Percentiles rank a stretch among this genome's conserved stretches.
Conservation (phyloP, 2,329 filamentous ascomycete species). For the Aureobasidium lini region DNA sequence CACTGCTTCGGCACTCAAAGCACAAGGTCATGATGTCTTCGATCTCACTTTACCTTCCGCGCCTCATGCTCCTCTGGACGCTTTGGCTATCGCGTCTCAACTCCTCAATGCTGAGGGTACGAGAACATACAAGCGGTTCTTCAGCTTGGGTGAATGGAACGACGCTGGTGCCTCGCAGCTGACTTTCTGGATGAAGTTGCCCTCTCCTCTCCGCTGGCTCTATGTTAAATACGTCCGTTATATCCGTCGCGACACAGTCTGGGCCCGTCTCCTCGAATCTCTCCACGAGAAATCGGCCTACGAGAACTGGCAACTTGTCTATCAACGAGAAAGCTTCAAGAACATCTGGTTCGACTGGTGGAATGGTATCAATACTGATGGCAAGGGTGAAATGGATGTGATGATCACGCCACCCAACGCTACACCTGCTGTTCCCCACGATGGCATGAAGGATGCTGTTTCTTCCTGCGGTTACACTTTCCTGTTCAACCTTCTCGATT, state of each 20-base stretch:
- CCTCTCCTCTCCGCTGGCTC: conserved; percentile 68
- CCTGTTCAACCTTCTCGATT: conserved; percentile 86
- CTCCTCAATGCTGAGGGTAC: conserved; percentile 82
- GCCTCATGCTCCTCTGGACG: conserved; percentile 55
- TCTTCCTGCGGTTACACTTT: conserved; percentile 90
- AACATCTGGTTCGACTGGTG: conserved; percentile 79
- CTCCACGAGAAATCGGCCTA: conserved; percentile 67
- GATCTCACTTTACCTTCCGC: conserved; percentile 60
- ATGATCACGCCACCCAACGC: conserved; percentile 81
- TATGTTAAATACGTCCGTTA: conserved; percentile 89
- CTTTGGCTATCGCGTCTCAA: conserved; percentile 66
- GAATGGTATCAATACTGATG: conserved; percentile 42
- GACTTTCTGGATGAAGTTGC: conserved; percentile 63
- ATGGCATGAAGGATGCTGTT: conserved; percentile 77
- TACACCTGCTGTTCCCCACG: conserved; percentile 79
- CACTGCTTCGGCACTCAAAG: conserved; percentile 59
- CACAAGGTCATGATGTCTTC: conserved; percentile 67
- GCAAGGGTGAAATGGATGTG: conserved; percentile 54
- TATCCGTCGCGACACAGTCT: conserved; percentile 64
- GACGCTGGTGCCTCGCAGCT: conserved; percentile 73
- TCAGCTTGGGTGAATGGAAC: conserved; percentile 69
- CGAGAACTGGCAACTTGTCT: conserved; percentile 77
- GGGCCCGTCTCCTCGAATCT: conserved; percentile 67
- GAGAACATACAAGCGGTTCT: conserved; percentile 67
- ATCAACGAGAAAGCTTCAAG: conserved; percentile 69